Evolutionary conservation across 169 alveolate species (phyloP).

Genomic region (Plasmodium adleri): DNA sequence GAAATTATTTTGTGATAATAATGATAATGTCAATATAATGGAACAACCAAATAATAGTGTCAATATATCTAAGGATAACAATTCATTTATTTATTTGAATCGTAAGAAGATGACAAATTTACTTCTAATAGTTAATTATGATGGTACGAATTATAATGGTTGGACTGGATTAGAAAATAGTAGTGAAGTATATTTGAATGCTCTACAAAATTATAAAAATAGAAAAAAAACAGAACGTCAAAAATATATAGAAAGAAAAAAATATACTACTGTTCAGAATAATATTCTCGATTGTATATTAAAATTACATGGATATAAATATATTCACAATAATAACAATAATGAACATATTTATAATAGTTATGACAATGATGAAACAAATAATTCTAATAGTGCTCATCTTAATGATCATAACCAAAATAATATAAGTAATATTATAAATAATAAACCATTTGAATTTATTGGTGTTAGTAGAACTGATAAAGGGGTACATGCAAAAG

Average conservation of each 20-base stretch:
- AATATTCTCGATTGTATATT: conserved; percentile 77
- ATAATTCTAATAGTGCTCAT: background rate
- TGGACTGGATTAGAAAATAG: conserved; percentile 81
- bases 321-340: conserved; percentile 15
- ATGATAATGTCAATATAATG: too few relatives aligned
- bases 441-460: conserved; percentile 76
- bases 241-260: background rate
- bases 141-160: conserved; percentile 83
- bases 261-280: conserved; percentile 75
- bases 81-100: background rate
- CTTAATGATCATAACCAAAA: background rate
- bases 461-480: conserved; percentile 86
- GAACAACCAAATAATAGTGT: too few relatives aligned
- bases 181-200: conserved; percentile 50
- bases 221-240: background rate
- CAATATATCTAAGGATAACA: too few relatives aligned
- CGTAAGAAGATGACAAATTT: conserved; percentile 77
- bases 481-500: conserved; percentile 86
- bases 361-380: background rate
- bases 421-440: too few relatives aligned
- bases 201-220: conserved; percentile 21
- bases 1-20: too few relatives aligned
- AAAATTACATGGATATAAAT: conserved; percentile 80
- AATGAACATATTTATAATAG: background rate
- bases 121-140: conserved; percentile 79